A percentile compares a stretch with the other conserved stretches of the same genome.
phyloP scores from a whole-genome alignment of 768 basidiomycete species.

The Gyrodon lividus region DNA sequence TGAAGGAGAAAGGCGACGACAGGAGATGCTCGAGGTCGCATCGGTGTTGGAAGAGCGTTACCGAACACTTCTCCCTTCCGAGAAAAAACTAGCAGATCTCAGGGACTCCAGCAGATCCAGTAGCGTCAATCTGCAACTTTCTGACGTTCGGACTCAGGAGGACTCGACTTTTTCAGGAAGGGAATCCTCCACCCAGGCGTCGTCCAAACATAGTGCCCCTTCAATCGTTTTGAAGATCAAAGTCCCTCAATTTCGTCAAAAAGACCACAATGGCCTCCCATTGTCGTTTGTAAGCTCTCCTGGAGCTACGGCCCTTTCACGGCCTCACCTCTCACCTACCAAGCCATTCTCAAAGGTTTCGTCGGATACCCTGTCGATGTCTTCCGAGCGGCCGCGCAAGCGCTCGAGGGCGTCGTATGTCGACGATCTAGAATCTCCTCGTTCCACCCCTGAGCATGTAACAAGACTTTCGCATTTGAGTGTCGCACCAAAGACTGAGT shows the following conservation, averaged over 20 bases:
- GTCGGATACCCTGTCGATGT: slow-evolving; percentile 27
- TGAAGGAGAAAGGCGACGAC: slow-evolving; percentile 74
- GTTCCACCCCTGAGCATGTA: slow-evolving; percentile 24
- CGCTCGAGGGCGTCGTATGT: slow-evolving; percentile 22
- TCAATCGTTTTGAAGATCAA: slow-evolving; percentile 36
- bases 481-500: slow-evolving; percentile 20
- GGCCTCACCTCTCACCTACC: slow-evolving; percentile 15
- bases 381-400: slow-evolving; percentile 31
- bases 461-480: slow-evolving; percentile 9
- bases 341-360: slow-evolving; percentile 32
- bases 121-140: slow-evolving; percentile 11
- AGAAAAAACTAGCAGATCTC: slow-evolving; percentile 44
- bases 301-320: slow-evolving; percentile 7
- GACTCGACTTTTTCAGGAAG: slow-evolving; percentile 10
- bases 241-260: slow-evolving; percentile 29
- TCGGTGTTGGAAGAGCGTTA: slow-evolving; percentile 68
- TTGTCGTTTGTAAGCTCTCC: slow-evolving; percentile 16
- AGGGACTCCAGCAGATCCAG: slow-evolving; percentile 20
- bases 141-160: slow-evolving; percentile 16
- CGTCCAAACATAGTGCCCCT: slow-evolving; percentile 19
- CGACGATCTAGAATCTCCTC: slow-evolving; percentile 23
- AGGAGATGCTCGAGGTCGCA: slow-evolving; percentile 74
- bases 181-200: slow-evolving; percentile 10
- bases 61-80: slow-evolving; percentile 68
- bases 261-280: slow-evolving; percentile 10